Conservation (phyloP, 257 asterid genomes). For the Solanum sitiens region DNA sequence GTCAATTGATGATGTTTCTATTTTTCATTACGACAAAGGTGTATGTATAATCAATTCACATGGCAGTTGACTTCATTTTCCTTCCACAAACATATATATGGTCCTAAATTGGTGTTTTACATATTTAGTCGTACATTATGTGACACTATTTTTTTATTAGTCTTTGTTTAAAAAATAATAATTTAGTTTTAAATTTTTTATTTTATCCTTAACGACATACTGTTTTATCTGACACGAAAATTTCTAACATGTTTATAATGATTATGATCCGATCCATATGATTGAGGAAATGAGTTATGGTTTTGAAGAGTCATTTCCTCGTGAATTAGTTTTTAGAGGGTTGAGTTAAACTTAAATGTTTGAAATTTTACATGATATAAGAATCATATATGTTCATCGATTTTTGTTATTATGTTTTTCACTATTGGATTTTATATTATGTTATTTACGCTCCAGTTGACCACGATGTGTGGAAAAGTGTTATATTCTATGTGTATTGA, state of each 20-base stretch:
- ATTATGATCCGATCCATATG: not conserved
- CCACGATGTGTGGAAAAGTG: no score
- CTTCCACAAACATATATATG: not conserved
- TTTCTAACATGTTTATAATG: not conserved
- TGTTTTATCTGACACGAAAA: not conserved
- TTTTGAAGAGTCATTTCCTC: not conserved
- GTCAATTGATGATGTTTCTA: not conserved
- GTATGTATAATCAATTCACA: not conserved
- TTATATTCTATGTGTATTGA: not conserved
- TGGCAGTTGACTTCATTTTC: not conserved
- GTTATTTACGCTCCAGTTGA: not conserved
- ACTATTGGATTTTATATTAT: not conserved
- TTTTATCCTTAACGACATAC: not conserved
- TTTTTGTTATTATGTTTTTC: not conserved
- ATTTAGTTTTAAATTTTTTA: not conserved
- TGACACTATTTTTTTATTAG: not conserved
- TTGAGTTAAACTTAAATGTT: not conserved
- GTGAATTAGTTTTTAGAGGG: not conserved
- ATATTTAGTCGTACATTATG: not conserved
- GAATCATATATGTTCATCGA: not conserved
- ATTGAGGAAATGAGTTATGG: not conserved
- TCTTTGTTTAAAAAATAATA: no score
- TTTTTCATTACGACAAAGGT: not conserved
- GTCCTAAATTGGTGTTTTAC: not conserved
- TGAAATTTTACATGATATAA: not conserved